These are phyloP conservation scores for Vairimorpha necatrix DNA, from an alignment of 371 early-diverging fungal species.

Conservation along the genomic window DNA sequence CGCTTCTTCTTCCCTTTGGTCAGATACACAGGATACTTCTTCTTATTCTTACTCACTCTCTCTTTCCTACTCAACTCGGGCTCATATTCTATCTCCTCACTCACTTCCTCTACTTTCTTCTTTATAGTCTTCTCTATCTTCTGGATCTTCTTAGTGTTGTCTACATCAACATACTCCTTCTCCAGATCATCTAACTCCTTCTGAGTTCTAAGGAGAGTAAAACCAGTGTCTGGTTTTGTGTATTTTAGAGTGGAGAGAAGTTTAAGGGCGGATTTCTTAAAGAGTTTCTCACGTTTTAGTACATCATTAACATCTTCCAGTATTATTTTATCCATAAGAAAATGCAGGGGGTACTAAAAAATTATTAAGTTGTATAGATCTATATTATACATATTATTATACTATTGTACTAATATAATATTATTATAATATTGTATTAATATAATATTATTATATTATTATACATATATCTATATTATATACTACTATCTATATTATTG, in stretches of 20 bases:
- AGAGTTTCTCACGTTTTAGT: slow-evolving; percentile 30
- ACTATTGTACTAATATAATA: too few relatives aligned
- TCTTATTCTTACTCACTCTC: slow-evolving; percentile 28
- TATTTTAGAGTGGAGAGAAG: background rate
- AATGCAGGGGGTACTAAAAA: too few relatives aligned
- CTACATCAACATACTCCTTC: background rate
- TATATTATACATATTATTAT: too few relatives aligned
- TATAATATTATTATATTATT: too few relatives aligned
- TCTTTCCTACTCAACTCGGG: slow-evolving; percentile 24
- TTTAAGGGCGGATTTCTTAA: slow-evolving; percentile 21
- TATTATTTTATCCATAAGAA: slow-evolving; percentile 32
- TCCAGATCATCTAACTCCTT: slow-evolving; percentile 34
- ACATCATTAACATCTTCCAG: slow-evolving; percentile 35
- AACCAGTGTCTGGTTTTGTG: background rate
- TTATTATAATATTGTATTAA: too few relatives aligned
- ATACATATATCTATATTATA: background rate
- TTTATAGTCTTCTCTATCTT: slow-evolving; percentile 17
- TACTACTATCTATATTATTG: background rate
- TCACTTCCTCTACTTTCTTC: background rate
- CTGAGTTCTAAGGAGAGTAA: slow-evolving; percentile 13
- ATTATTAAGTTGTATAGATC: too few relatives aligned
- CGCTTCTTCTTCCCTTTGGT: slow-evolving; percentile 20
- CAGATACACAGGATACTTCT: background rate
- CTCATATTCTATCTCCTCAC: slow-evolving; percentile 8
- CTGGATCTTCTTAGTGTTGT: slow-evolving; percentile 9